Conservation (phyloP, 108 stramenopile species). For the Parmales sp. region DNA sequence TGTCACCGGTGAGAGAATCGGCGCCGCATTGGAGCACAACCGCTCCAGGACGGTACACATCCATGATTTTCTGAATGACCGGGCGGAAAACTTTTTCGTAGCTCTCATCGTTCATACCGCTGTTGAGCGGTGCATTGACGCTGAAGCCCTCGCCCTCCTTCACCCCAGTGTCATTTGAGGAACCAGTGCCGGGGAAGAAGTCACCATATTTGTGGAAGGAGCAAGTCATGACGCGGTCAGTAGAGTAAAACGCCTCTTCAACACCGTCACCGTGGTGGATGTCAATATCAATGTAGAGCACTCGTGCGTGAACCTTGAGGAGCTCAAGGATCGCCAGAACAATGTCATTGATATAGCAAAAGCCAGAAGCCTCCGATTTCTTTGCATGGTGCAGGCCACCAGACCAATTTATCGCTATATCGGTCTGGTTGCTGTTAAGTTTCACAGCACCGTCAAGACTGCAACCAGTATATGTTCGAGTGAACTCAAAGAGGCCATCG, state of each 20-base stretch:
- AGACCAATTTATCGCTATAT: conserved; percentile 97
- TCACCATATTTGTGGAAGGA: conserved; percentile 99
- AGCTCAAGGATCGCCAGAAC: conserved; percentile 98
- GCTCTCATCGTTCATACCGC: conserved; percentile 87
- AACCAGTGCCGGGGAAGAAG: conserved; percentile 98
- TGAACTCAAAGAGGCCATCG: conserved; percentile 96
- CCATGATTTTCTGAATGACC: conserved; percentile 91
- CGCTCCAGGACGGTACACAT: conserved; percentile 88
- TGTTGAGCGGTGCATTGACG: conserved; percentile 93
- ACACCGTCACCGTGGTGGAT: conserved; percentile 99
- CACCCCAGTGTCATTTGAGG: conserved; percentile 88
- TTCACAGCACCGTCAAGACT: conserved; percentile 92
- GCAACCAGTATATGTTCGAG: conserved; percentile 86
- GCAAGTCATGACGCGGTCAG: conserved; percentile 98
- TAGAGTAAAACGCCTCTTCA: conserved; percentile 99
- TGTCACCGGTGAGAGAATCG: conserved; percentile 92
- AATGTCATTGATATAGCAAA: conserved; percentile 98
- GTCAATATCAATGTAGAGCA: conserved; percentile 99
- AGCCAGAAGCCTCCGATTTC: conserved; percentile 90
- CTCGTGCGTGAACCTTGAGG: conserved; percentile 94
- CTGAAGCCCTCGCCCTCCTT: conserved; percentile 86
- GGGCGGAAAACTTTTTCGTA: conserved; percentile 89
- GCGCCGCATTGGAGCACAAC: conserved; percentile 99
- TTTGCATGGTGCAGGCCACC: conserved; percentile 99
- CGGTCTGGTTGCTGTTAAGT: conserved; percentile 79